These are phyloP conservation scores for Phaeosphaeria sp. DNA, from an alignment of 2,329 filamentous ascomycete species.

Conservation along the genomic window DNA sequence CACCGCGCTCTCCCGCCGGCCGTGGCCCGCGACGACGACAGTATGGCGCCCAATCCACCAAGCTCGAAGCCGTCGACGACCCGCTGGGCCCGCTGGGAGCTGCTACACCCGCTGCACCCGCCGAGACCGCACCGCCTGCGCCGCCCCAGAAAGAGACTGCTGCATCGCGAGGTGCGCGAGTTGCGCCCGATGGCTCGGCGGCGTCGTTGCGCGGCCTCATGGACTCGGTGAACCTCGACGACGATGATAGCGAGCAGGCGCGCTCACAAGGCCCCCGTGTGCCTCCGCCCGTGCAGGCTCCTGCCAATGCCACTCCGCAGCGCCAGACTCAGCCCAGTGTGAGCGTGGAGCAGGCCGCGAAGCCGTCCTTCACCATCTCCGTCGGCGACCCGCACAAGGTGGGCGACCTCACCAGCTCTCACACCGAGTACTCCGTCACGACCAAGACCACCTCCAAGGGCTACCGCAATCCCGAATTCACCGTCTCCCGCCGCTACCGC, in stretches of 20 bases:
- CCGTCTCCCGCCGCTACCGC: constrained; percentile 90
- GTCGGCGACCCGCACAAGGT: constrained; percentile 99
- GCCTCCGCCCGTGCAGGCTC: constrained; percentile 67
- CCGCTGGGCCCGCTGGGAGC: constrained; percentile 80
- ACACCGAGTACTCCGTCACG: constrained; percentile 95
- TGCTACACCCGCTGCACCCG: constrained; percentile 58
- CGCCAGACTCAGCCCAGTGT: constrained; percentile 75
- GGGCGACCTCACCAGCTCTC: constrained; percentile 92
- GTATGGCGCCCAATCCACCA: constrained; percentile 76
- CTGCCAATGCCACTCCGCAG: constrained; percentile 54
- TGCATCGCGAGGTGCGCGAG: constrained; percentile 54
- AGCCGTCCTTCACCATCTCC: constrained; percentile 86
- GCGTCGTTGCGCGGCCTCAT: constrained; percentile 59
- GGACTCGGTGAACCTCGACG: constrained; percentile 75
- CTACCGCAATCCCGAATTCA: constrained; percentile 90
- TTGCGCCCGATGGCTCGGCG: constrained; percentile 60
- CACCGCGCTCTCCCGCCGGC: constrained; percentile 55
- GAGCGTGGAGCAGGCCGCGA: constrained; percentile 89
- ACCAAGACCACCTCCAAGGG: constrained; percentile 97
- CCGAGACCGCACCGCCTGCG: constrained; percentile 71
- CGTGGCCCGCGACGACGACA: constrained; percentile 62
- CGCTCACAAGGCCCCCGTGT: constrained; percentile 63
- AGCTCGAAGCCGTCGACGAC: constrained; percentile 77
- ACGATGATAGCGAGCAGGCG: constrained; percentile 60
- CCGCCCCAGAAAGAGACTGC: constrained; percentile 68